Percentiles rank a stretch among this genome's conserved stretches.
phyloP scores from a whole-genome alignment of 2,329 filamentous ascomycete genomes.

The Pezicula carpinea region DNA sequence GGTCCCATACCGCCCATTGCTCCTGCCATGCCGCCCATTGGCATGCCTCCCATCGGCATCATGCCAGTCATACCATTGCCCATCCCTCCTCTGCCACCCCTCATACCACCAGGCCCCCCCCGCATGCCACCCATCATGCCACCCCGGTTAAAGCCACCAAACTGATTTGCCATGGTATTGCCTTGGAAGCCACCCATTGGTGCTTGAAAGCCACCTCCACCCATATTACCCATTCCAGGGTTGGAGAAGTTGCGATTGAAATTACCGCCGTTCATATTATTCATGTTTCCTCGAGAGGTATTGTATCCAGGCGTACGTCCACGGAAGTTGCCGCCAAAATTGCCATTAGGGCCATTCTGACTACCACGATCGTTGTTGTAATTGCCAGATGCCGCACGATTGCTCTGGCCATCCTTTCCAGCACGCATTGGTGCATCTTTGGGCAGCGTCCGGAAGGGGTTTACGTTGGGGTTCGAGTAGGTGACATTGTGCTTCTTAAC shows the following conservation, averaged over 20 bases:
- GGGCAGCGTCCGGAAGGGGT: slow-evolving; percentile 86
- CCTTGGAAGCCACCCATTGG: slow-evolving; percentile 43
- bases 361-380: slow-evolving; percentile 42
- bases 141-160: slow-evolving; percentile 48
- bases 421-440: slow-evolving; percentile 76
- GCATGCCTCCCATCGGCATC: slow-evolving; percentile 40
- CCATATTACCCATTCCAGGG: slow-evolving; percentile 39
- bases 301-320: slow-evolving; percentile 45
- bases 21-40: slow-evolving; percentile 51
- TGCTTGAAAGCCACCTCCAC: slow-evolving; percentile 35
- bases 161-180: slow-evolving; percentile 37
- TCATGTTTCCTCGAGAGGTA: slow-evolving; percentile 33
- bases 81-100: slow-evolving; percentile 51
- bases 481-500: slow-evolving; percentile 65
- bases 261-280: slow-evolving; percentile 46
- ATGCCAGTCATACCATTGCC: slow-evolving; percentile 35
- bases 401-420: slow-evolving; percentile 56
- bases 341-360: slow-evolving; percentile 26
- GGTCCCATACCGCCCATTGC: slow-evolving; percentile 27
- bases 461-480: slow-evolving; percentile 72
- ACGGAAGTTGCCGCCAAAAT: slow-evolving; percentile 37
- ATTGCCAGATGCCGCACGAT: slow-evolving; percentile 44
- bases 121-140: slow-evolving; percentile 47
- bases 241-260: slow-evolving; percentile 46
- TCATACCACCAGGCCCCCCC: slow-evolving; percentile 51